phyloP scores from a whole-genome alignment of 495 filamentous ascomycete genomes.

The Penicillium angulare region DNA sequence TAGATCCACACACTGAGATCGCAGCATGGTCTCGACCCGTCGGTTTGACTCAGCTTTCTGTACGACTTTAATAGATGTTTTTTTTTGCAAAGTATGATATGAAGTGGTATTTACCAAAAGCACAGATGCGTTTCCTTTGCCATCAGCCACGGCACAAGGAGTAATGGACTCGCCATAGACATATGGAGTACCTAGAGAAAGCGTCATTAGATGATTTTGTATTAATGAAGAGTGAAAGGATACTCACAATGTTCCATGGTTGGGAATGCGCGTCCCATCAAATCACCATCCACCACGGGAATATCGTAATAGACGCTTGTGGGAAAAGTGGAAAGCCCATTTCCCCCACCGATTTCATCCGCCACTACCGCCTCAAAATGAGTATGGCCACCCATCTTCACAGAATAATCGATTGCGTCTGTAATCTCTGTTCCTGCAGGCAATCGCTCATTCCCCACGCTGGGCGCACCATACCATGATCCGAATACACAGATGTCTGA shows the following conservation, averaged over 20 bases:
- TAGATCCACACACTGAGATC: constrained; percentile 26
- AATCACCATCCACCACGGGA: constrained; percentile 39
- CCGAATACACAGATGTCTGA: constrained; percentile 19
- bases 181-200: constrained; percentile 21
- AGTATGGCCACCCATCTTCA: constrained; percentile 22
- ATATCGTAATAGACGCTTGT: constrained; percentile 23
- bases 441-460: constrained; percentile 24
- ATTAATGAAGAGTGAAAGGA: not conserved
- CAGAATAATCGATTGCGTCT: constrained; percentile 24
- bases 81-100: not conserved
- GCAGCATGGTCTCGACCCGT: constrained; percentile 28
- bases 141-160: constrained; percentile 32
- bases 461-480: constrained; percentile 27
- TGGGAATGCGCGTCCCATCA: constrained; percentile 37
- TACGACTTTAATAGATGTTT: not conserved
- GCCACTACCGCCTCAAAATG: constrained; percentile 31
- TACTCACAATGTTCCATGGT: constrained; percentile 27
- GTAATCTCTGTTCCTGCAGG: constrained; percentile 28
- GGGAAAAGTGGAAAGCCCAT: constrained; percentile 37
- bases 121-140: constrained; percentile 26
- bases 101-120: constrained; percentile 12
- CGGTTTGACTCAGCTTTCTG: constrained; percentile 31
- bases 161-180: constrained; percentile 26
- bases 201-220: not conserved
- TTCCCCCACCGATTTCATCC: constrained; percentile 38